phyloP scores from a whole-genome alignment of 257 asterid species.

The Paraleonurus japonicus region DNA sequence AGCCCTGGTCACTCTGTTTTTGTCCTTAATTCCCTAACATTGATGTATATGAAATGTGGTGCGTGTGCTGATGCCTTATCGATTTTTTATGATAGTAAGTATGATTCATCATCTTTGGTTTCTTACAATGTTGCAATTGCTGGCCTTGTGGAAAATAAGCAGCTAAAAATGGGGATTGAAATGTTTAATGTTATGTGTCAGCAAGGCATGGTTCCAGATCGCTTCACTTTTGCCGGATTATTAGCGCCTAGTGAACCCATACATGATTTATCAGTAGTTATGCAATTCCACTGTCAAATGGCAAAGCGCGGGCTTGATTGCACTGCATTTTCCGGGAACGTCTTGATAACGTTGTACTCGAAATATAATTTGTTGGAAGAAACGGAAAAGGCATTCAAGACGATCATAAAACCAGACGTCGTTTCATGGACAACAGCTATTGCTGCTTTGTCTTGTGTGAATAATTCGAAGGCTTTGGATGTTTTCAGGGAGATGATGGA shows the following conservation, averaged over 20 bases:
- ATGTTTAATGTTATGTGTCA: constrained; percentile 45
- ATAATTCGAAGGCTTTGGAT: constrained; percentile 43
- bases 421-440: constrained; percentile 68
- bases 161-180: constrained; percentile 49
- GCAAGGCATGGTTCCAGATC: constrained; percentile 60
- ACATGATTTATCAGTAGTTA: constrained; percentile 37
- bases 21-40: constrained; percentile 59
- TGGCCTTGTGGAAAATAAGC: constrained; percentile 61
- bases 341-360: constrained; percentile 52
- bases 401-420: constrained; percentile 47
- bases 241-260: constrained; percentile 40
- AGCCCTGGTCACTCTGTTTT: constrained; percentile 45
- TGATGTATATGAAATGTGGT: constrained; percentile 72
- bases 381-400: constrained; percentile 47
- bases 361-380: constrained; percentile 46
- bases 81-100: constrained; percentile 33
- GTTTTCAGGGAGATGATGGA: constrained; percentile 56
- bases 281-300: constrained; percentile 60
- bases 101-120: constrained; percentile 36
- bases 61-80: constrained; percentile 47
- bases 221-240: constrained; percentile 68
- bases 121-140: constrained; percentile 56
- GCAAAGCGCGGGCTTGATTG: constrained; percentile 55
- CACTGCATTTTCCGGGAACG: constrained; percentile 52
- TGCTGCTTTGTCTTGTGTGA: constrained; percentile 56